Evolutionary conservation across 805 yeast genomes (phyloP).

Genomic region (Candida berthetii): DNA sequence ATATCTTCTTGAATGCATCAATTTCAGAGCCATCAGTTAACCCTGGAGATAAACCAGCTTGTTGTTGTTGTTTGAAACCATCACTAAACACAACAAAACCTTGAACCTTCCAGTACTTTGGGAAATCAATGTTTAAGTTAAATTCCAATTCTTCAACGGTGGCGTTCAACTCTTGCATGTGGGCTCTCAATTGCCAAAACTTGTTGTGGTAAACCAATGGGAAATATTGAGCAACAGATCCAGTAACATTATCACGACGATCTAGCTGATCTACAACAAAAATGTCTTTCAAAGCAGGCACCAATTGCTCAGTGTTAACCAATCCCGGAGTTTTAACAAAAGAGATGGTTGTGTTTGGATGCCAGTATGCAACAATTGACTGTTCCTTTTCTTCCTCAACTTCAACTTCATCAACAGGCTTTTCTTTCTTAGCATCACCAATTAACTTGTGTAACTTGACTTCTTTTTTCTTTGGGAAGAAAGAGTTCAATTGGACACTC

Average conservation of each 20-base stretch:
- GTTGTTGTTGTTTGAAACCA: constrained; percentile 24
- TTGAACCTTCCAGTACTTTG: constrained; percentile 25
- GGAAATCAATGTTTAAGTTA: constrained; percentile 21
- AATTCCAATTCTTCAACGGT: constrained; percentile 18
- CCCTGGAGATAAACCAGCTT: constrained; percentile 16
- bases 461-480: constrained; percentile 21
- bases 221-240: constrained; percentile 26
- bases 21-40: constrained; percentile 24
- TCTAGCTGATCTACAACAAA: constrained; percentile 21
- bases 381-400: constrained; percentile 6
- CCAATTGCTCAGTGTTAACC: constrained; percentile 12
- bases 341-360: constrained; percentile 28
- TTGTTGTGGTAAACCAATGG: constrained; percentile 30
- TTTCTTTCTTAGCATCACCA: constrained; percentile 10
- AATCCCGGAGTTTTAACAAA: constrained; percentile 17
- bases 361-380: constrained; percentile 24
- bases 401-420: constrained; percentile 10
- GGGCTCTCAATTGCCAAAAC: constrained; percentile 32
- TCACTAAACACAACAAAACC: constrained; percentile 19
- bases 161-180: constrained; percentile 25
- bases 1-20: constrained; percentile 27
- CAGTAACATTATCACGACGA: constrained; percentile 23
- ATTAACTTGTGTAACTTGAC: constrained; percentile 24
- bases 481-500: constrained; percentile 20
- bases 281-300: constrained; percentile 17